phyloP scores from a whole-genome alignment of 2,329 filamentous ascomycete species.

The Zymoseptoria passerinii region DNA sequence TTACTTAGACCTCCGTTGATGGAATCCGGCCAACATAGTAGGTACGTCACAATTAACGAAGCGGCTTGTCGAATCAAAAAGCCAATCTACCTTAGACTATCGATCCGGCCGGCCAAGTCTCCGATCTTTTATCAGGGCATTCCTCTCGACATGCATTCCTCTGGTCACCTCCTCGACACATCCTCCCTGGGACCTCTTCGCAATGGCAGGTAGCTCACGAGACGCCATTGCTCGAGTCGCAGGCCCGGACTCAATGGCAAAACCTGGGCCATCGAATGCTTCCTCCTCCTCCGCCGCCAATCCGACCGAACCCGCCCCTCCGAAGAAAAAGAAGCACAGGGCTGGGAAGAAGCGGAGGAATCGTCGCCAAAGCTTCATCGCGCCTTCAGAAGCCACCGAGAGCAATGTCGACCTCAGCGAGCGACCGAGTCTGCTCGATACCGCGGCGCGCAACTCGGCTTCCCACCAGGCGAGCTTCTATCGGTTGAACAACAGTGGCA shows the following conservation, averaged over 20 bases:
- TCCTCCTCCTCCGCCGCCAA: constrained; percentile 1
- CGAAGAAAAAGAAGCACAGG: constrained; percentile 19
- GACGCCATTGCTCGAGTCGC: constrained; percentile 4
- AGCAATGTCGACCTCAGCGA: constrained; percentile 37
- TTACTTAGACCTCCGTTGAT: too few species aligned
- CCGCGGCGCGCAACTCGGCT: constrained; percentile 26
- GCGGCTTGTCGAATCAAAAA: too few species aligned
- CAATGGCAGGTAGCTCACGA: constrained; percentile 5
- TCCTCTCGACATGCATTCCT: neutral
- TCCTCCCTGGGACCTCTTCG: neutral
- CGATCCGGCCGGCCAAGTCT: neutral
- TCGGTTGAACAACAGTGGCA: constrained; percentile 46
- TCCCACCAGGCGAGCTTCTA: constrained; percentile 44
- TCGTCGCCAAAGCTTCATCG: constrained; percentile 73
- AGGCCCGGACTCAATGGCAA: constrained; percentile 9
- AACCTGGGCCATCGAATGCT: constrained; percentile 4
- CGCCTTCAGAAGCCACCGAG: constrained; percentile 49
- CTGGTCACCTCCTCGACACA: neutral
- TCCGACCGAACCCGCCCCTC: neutral
- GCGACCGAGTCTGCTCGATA: constrained; percentile 34
- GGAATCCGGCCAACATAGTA: too few species aligned
- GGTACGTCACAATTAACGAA: too few species aligned
- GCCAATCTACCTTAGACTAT: neutral
- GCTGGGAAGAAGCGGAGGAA: constrained; percentile 57
- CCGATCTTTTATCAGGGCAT: neutral